These are phyloP conservation scores for Chlamydomonas incerta DNA, from an alignment of 139 green algal species.

Conservation along the genomic window DNA sequence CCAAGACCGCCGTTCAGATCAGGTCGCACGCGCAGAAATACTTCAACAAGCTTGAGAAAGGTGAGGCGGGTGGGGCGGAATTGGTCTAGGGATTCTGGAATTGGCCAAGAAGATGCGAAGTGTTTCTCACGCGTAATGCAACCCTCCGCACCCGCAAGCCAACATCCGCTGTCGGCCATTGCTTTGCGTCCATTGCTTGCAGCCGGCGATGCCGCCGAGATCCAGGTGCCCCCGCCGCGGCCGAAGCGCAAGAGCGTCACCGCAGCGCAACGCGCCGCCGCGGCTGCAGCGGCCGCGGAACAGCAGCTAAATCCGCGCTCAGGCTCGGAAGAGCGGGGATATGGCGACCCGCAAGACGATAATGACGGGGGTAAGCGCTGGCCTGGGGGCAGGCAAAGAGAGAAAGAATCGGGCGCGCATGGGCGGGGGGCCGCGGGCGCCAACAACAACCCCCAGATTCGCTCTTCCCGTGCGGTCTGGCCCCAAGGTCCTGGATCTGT, in stretches of 20 bases:
- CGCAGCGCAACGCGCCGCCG: not conserved
- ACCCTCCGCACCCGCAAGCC: too few relatives aligned
- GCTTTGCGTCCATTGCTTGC: not conserved
- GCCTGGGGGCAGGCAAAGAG: too few relatives aligned
- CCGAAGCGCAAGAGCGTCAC: slow-evolving; percentile 82
- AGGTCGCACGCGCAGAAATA: slow-evolving; percentile 94
- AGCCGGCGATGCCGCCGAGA: slow-evolving; percentile 36
- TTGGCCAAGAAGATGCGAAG: too few relatives aligned
- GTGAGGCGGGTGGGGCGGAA: slow-evolving; percentile 1
- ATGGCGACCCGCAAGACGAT: not conserved
- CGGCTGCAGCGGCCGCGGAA: not conserved
- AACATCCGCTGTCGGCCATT: not conserved
- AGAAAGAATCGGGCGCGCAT: too few relatives aligned
- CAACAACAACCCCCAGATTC: too few relatives aligned
- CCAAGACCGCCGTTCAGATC: slow-evolving; percentile 95
- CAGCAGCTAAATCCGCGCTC: not conserved
- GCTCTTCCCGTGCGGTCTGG: too few relatives aligned
- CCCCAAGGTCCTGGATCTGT: too few relatives aligned
- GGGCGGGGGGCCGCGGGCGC: too few relatives aligned
- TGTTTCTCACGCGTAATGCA: not conserved
- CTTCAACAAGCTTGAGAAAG: slow-evolving; percentile 80
- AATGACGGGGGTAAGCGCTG: not conserved
- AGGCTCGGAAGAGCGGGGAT: too few relatives aligned
- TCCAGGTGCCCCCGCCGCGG: slow-evolving; percentile 85
- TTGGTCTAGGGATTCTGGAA: not conserved